Percentiles rank a stretch among this genome's conserved stretches.
Evolutionary conservation across 2,329 filamentous ascomycete species (phyloP).

Genomic region (Alternaria gansuensis): DNA sequence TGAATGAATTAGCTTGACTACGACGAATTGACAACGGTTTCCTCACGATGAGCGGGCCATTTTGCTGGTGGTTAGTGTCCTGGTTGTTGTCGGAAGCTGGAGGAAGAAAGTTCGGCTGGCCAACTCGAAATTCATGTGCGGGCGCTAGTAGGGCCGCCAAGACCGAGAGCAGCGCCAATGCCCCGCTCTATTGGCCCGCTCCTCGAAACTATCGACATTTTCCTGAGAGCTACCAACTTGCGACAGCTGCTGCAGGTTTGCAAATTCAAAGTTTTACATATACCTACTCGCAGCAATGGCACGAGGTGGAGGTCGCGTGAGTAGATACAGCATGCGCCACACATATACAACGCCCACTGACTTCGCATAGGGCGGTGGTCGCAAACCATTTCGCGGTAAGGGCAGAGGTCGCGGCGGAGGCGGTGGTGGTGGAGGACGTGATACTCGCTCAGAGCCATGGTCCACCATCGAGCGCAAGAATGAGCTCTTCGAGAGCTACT

Average conservation of each 20-base stretch:
- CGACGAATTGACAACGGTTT: background rate
- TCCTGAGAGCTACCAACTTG: slow-evolving; percentile 35
- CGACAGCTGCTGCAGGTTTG: slow-evolving; percentile 30
- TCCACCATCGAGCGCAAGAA: slow-evolving; percentile 77
- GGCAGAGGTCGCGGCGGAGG: slow-evolving; percentile 42
- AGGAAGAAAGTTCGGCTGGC: slow-evolving; percentile 27
- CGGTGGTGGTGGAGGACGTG: slow-evolving; percentile 40
- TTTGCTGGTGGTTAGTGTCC: slow-evolving; percentile 50
- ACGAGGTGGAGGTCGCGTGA: slow-evolving; percentile 41
- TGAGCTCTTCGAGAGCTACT: slow-evolving; percentile 84
- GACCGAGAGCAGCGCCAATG: slow-evolving; percentile 20
- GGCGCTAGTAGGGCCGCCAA: slow-evolving; percentile 39
- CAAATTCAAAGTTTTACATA: slow-evolving; percentile 14
- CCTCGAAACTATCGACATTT: slow-evolving; percentile 38
- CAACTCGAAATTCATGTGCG: slow-evolving; percentile 39
- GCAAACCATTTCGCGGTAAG: slow-evolving; percentile 44
- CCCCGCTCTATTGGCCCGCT: slow-evolving; percentile 21
- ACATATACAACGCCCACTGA: slow-evolving; percentile 22
- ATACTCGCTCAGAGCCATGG: slow-evolving; percentile 51
- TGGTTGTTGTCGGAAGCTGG: slow-evolving; percentile 43
- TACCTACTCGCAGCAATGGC: slow-evolving; percentile 37
- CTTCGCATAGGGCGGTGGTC: slow-evolving; percentile 38
- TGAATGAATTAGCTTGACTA: slow-evolving; percentile 40
- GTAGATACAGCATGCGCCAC: slow-evolving; percentile 17
- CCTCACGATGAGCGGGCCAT: slow-evolving; percentile 52